Base-by-base conservation (phyloP, 768 basidiomycete genomes). In the Chalciporus pseudorubinellus region DNA sequence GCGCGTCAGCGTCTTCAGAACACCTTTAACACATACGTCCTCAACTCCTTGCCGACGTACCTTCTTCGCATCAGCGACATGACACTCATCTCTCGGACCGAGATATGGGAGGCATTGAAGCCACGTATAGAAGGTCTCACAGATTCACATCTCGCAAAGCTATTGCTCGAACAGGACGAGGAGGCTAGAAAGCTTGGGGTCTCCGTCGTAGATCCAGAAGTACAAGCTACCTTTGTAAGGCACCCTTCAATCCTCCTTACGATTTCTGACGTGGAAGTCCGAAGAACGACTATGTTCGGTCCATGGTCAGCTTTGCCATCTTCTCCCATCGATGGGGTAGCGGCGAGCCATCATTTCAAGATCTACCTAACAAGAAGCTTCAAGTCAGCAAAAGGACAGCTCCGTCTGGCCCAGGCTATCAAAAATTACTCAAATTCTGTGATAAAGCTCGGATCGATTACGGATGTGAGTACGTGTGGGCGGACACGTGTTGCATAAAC, bases 291-390 rank as follows among this genome's bases (percentile, higher is more conserved):
- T 55, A 57, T 22, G 31, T 65, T 33, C 53, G 55, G 26, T 8
- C 41, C 22, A 55, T 59, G 53, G 48, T 65, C 45, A 56, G 38
- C 42, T 65, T 67, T 7, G 64, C 63, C 46, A 36, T 62, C 31
- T 55, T 65, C 44, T 65, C 64, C n/a, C 64, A 65, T 44, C 44
- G 53, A n/a, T 67, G 64, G 63, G 66, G 56, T 1, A 58, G n/a
- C 16, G 16, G 56, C 2, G 64, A 65, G 46, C 60, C 54, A 8
- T 13, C 47, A 0, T 65, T 65, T 45, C 47, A 65, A 26, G 65
- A 67, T 8, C 20, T 65, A 16, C 53, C 60, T 5, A 56, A 10
- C 1, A 65, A 48, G 48, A 53, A 47, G 39, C 1, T 33, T 4
- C 63, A 65, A 33, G 36, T 33, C 18, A 48, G 29, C 44, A 57